Evolutionary conservation across 345 rosid genomes (phyloP).

Genomic region (Crucihimalaya himalaica): DNA sequence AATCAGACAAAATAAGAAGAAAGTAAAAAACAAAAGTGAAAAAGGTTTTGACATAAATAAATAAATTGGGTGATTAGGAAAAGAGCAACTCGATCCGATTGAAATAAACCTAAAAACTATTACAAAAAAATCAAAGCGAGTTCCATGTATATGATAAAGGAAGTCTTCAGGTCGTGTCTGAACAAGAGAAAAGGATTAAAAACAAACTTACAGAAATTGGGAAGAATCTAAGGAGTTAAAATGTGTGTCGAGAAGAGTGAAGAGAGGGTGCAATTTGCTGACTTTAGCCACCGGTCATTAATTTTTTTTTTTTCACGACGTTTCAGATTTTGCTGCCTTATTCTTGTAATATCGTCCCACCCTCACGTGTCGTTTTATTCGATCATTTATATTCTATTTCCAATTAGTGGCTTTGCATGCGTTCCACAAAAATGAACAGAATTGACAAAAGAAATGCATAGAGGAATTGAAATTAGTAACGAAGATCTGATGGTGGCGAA

Average conservation of each 20-base stretch:
- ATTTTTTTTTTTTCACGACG: background rate
- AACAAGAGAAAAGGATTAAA: background rate
- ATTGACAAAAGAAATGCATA: background rate
- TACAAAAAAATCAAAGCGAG: background rate
- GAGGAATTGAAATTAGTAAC: background rate
- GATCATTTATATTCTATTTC: slow-evolving; percentile 1
- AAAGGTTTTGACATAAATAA: background rate
- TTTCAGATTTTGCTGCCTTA: slow-evolving; percentile 16
- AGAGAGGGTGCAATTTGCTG: slow-evolving; percentile 7
- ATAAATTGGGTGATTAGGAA: background rate
- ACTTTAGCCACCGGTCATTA: slow-evolving; percentile 12
- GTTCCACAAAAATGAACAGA: background rate
- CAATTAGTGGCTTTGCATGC: background rate
- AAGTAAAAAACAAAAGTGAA: slow-evolving; percentile 7
- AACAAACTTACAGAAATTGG: slow-evolving; percentile 1
- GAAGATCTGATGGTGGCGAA: too few species aligned
- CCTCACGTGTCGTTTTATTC: background rate
- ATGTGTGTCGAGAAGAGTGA: slow-evolving; percentile 15
- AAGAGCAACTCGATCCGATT: slow-evolving; percentile 14
- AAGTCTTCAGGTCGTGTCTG: background rate
- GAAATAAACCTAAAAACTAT: background rate
- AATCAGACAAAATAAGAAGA: slow-evolving; percentile 22
- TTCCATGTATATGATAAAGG: background rate
- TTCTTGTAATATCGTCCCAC: background rate
- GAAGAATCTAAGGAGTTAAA: slow-evolving; percentile 20